These are phyloP conservation scores for Gillenia trifoliata DNA, from an alignment of 306 rosid species.

Conservation along the genomic window DNA sequence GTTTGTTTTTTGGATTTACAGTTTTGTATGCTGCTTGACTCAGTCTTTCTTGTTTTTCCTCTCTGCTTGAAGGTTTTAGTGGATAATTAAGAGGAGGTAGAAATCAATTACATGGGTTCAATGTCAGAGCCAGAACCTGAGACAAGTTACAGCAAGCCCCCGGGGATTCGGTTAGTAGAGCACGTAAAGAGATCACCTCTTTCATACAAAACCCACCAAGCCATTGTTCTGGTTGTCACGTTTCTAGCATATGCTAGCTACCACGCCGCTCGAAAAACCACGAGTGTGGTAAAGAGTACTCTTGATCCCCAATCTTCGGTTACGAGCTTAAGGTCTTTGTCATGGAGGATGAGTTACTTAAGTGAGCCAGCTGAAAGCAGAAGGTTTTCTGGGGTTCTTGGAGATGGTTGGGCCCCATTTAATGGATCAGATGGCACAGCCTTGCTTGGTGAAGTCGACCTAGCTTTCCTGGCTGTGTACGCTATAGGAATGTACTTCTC, in stretches of 20 bases:
- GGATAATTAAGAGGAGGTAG: conserved; percentile 3
- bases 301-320: conserved; percentile 76
- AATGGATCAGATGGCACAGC: conserved; percentile 70
- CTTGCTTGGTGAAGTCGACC: conserved; percentile 83
- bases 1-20: not conserved
- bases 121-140: conserved; percentile 32
- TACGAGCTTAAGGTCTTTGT: conserved; percentile 28
- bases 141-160: conserved; percentile 42
- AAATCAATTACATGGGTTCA: conserved; percentile 41
- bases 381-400: conserved; percentile 31
- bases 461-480: conserved; percentile 82
- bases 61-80: conserved; percentile 27
- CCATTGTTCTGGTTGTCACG: conserved; percentile 68
- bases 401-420: conserved; percentile 93
- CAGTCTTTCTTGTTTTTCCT: not conserved
- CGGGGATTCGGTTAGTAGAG: conserved; percentile 55
- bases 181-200: conserved; percentile 46
- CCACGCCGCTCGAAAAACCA: conserved; percentile 90
- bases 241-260: conserved; percentile 86
- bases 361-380: conserved; percentile 20
- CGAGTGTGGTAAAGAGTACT: conserved; percentile 85
- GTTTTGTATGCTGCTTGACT: not conserved
- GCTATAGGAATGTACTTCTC: conserved; percentile 95
- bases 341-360: conserved; percentile 24
- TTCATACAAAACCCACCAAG: conserved; percentile 84